Evolutionary conservation across 768 basidiomycete genomes (phyloP), one percentile per base, ranked within the genome.

Genomic region (Amanita rimosa): DNA sequence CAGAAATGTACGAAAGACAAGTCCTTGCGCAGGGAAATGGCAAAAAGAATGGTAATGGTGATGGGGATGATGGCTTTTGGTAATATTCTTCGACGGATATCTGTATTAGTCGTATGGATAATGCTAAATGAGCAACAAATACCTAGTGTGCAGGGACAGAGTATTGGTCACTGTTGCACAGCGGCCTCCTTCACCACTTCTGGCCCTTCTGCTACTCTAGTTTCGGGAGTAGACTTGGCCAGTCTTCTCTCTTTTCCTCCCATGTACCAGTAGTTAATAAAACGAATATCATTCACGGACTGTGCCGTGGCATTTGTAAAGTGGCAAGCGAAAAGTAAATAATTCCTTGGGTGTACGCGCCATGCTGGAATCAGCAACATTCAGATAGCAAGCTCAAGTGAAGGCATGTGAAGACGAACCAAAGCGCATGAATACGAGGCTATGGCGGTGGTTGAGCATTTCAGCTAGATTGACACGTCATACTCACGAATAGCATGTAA

Each of bases 301-400:
- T 99, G 95, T 0, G 93, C 89, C 17, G 87, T 74, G 2, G 83
- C 79, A 62, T 99, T 99, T 46, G 93, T 96, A 13, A 78, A 70
- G 66, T 99, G 95, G 63, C 94, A 97, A 3, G 83, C 92, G 67
- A 97, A 90, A 41, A 97, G 74, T 50, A 97, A 75, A 70, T 97
- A 96, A 64, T 98, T 98, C 56, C 95, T 83, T 6, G 95, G 95
- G 56, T 93, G 82, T 36, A 98, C 94, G 52, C 79, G 78, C 94
- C 94, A 97, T 49, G 94, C 94, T 93, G 55, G 9, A 47, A 35
- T 48, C 34, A 22, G 40, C 27, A 22, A 22, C 35, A 48, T 16
- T 57, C 52, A 51, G 46, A 31, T 50, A 4, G 19, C 17, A 35
- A 13, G 27, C 34, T 10, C 2, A 14, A 6, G 9, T n/a, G 6